Evolutionary conservation across 2,329 filamentous ascomycete species (phyloP), one percentile per base, ranked within the genome.

Genomic region (Fusarium abutilonis): DNA sequence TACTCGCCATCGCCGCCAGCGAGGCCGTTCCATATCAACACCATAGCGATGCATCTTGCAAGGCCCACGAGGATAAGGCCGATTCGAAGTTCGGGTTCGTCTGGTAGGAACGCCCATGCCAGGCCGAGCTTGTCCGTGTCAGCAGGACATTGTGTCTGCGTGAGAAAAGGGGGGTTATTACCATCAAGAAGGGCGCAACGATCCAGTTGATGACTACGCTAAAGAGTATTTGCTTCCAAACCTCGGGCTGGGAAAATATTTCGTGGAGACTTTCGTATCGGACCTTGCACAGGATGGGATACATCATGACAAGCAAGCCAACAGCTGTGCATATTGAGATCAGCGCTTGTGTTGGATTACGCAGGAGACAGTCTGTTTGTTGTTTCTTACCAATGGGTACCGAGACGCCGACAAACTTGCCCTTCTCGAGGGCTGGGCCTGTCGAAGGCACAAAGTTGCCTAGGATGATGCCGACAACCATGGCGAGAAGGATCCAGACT

Each of bases 261-360:
- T 83, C 77, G 73, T 92, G 90, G 9, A 96, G 77, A 0, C 85
- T 84, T 73, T 96, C 92, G 75, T 87, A 95, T 36, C 86, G 86
- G 6, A 96, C 89, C 74, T 95, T 95, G 82, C 91, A 96, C 1
- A 96, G 79, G 57, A 96, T 96, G 0, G 92, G 93, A 71, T 95
- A 96, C 91, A 96, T 96, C 92, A 96, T 96, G 38, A 96, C 87
- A 2, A 96, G 81, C 1, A 96, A 78, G 0, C 92, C 92, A 43
- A 96, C 79, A 1, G 92, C 91, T 91, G 1, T 2, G 7, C 1
- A 15, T 1, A 14, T 17, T 10, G 1, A 3, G 6, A 4, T 44
- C 9, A 45, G 29, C 23, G 4, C 10, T 5, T 19, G 8, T 26
- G 8, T 4, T 26, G 2, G 23, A 26, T 26, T 26, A 8, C 4